Percentiles rank a stretch among this genome's conserved stretches.
These are phyloP conservation scores for Chaetomium cochliodes DNA, from an alignment of 495 filamentous ascomycete species.

Conservation along the genomic window DNA sequence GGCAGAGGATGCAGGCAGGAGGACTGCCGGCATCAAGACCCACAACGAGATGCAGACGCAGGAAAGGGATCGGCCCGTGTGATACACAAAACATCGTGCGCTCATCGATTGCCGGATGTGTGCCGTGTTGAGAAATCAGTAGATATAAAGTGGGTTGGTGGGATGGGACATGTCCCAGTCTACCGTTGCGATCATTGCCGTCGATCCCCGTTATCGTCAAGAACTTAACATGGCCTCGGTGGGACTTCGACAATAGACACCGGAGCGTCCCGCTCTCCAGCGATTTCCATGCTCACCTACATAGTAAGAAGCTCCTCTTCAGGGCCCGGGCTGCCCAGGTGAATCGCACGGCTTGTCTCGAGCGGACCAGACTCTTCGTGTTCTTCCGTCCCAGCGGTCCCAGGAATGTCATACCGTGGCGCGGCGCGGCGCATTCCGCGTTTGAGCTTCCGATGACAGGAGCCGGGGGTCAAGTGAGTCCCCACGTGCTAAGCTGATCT, in stretches of 20 bases:
- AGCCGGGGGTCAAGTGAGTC: conserved; percentile 7
- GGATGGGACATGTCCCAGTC: neutral
- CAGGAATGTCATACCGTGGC: neutral
- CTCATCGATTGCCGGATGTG: conserved; percentile 14
- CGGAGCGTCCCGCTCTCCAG: neutral
- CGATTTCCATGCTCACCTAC: neutral
- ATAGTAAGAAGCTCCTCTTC: neutral
- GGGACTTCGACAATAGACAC: neutral
- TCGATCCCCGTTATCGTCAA: neutral
- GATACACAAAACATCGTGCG: conserved; percentile 5
- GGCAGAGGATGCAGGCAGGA: conserved; percentile 4
- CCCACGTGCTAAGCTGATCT: conserved; percentile 12
- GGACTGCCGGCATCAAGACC: conserved; percentile 22
- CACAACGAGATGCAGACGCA: conserved; percentile 21
- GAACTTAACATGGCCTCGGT: neutral
- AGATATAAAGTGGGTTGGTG: neutral
- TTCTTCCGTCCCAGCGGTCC: neutral
- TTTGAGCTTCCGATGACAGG: neutral
- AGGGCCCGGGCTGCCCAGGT: neutral
- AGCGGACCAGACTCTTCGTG: neutral
- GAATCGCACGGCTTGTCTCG: neutral
- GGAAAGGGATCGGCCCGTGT: conserved; percentile 23
- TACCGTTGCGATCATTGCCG: neutral
- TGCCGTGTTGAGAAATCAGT: neutral
- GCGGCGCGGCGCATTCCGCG: neutral